phyloP scores from a whole-genome alignment of 495 filamentous ascomycete genomes.

The Chaetomium cochliodes region DNA sequence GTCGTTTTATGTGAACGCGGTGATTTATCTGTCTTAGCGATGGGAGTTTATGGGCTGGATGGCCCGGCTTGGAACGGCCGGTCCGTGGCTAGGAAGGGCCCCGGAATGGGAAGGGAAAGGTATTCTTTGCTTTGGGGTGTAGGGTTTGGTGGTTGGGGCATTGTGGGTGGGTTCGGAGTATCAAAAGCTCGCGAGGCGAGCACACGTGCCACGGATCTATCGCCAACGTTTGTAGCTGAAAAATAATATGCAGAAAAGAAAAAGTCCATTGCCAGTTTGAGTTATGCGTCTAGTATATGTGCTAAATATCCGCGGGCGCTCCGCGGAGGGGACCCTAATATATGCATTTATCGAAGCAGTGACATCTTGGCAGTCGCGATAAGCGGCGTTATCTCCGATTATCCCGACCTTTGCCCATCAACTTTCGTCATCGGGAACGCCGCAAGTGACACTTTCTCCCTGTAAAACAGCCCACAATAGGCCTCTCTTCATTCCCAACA shows the following conservation, averaged over 20 bases:
- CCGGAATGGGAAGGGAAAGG: background rate
- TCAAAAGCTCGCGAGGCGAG: too few relatives aligned
- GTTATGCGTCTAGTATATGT: too few relatives aligned
- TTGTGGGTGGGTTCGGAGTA: background rate
- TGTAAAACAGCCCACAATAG: background rate
- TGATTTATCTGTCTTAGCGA: background rate
- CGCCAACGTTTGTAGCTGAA: too few relatives aligned
- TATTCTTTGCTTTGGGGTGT: background rate
- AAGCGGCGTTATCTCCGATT: constrained; percentile 10
- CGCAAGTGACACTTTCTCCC: background rate
- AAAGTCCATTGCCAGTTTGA: too few relatives aligned
- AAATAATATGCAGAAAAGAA: too few relatives aligned
- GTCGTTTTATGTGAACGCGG: background rate
- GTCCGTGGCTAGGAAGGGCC: background rate
- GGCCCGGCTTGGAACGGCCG: background rate
- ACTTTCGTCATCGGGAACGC: constrained; percentile 18
- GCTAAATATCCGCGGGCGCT: too few relatives aligned
- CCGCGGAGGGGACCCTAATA: background rate
- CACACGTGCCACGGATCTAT: too few relatives aligned
- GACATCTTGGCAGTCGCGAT: background rate
- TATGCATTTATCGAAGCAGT: constrained; percentile 4
- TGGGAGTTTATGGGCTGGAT: constrained; percentile 1
- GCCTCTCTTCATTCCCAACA: background rate
- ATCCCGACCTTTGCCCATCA: background rate
- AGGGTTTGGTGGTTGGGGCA: background rate